Percentiles rank a stretch among this genome's conserved stretches.
Conservation (phyloP, 2,329 filamentous ascomycete genomes). For the Ilyonectria sp. region DNA sequence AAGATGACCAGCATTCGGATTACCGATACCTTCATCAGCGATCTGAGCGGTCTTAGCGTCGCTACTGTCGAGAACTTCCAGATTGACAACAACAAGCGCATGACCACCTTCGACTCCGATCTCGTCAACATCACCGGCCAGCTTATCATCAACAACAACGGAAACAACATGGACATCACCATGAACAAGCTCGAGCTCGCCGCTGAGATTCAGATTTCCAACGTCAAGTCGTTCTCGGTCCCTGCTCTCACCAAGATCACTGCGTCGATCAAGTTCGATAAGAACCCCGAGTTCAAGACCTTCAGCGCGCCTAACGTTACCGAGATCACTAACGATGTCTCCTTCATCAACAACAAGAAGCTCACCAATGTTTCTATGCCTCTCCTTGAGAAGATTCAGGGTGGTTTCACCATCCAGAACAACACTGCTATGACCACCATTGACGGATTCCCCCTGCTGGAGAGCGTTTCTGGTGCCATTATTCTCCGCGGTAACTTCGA, state of each 20-base stretch:
- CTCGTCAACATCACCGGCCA: constrained; percentile 81
- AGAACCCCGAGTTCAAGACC: constrained; percentile 75
- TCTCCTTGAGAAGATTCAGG: constrained; percentile 76
- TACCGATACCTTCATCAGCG: constrained; percentile 87
- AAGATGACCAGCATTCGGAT: constrained; percentile 80
- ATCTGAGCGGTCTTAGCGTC: constrained; percentile 86
- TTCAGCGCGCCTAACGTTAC: constrained; percentile 81
- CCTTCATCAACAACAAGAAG: constrained; percentile 74
- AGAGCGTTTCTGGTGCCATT: constrained; percentile 83
- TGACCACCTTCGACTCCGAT: constrained; percentile 82
- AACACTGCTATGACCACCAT: constrained; percentile 82
- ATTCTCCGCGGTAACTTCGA: constrained; percentile 89
- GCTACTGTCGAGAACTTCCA: constrained; percentile 79
- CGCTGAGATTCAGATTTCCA: constrained; percentile 71
- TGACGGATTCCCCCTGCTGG: constrained; percentile 77
- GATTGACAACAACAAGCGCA: constrained; percentile 91
- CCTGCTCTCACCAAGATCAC: constrained; percentile 82
- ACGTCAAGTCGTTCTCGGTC: constrained; percentile 81
- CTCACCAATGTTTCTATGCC: constrained; percentile 85
- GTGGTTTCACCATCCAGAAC: constrained; percentile 90
- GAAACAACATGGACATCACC: constrained; percentile 76
- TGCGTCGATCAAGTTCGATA: constrained; percentile 87
- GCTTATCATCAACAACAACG: constrained; percentile 86
- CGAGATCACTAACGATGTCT: constrained; percentile 68
- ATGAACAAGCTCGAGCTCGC: constrained; percentile 83